Percentiles rank a stretch among this genome's conserved stretches.
Evolutionary conservation across 23 red algal species (phyloP).

Genomic region (Gracilaria vermiculophylla): DNA sequence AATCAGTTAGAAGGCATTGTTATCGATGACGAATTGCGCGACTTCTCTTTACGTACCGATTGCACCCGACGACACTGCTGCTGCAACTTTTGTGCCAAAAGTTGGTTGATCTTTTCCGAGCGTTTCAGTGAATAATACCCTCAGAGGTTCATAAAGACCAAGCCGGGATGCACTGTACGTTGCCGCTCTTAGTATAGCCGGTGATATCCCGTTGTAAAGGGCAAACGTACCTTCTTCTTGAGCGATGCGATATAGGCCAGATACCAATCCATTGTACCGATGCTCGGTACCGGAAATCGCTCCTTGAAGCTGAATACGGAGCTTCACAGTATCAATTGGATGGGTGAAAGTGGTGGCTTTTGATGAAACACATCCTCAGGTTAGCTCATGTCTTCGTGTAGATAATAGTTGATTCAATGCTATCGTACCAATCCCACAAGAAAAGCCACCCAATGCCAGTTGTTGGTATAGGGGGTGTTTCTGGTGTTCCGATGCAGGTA

Average conservation of each 20-base stretch:
- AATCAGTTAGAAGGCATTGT: neutral
- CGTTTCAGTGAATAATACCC: slow-evolving; percentile 11
- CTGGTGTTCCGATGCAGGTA: neutral
- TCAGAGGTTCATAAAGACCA: slow-evolving; percentile 50
- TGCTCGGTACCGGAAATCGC: slow-evolving; percentile 2
- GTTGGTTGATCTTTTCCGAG: neutral
- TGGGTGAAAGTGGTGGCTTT: slow-evolving; percentile 47
- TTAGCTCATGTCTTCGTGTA: neutral
- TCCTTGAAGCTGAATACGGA: slow-evolving; percentile 58
- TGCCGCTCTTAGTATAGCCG: slow-evolving; percentile 47
- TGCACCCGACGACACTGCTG: slow-evolving; percentile 32
- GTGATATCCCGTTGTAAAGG: slow-evolving; percentile 34
- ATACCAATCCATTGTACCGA: slow-evolving; percentile 15
- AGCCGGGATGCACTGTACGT: slow-evolving; percentile 57
- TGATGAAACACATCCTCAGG: neutral
- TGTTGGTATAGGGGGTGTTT: slow-evolving; percentile 10
- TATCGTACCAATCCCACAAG: neutral
- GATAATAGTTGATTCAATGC: neutral
- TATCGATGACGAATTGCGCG: too few relatives aligned
- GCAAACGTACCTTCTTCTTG: slow-evolving; percentile 34
- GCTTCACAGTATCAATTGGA: slow-evolving; percentile 57
- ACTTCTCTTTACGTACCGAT: slow-evolving; percentile 9
- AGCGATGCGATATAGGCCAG: slow-evolving; percentile 11
- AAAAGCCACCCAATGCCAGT: slow-evolving; percentile 14
- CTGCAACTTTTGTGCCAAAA: slow-evolving; percentile 33